Percentiles rank a stretch among this genome's conserved stretches.
phyloP scores from a whole-genome alignment of 2,329 filamentous ascomycete species.

The Beauveria asiatica region DNA sequence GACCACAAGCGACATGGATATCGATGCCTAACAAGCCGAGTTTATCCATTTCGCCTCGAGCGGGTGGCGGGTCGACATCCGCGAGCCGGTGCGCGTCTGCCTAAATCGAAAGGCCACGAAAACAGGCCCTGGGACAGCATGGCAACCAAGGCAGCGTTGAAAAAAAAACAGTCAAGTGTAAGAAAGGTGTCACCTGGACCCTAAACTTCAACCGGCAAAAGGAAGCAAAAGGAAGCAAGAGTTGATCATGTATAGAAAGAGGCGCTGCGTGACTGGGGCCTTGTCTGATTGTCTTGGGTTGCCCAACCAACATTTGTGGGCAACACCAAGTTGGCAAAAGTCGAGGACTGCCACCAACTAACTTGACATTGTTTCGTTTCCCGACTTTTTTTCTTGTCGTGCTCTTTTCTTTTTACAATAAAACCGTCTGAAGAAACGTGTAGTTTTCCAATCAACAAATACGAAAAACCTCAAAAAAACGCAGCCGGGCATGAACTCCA shows the following conservation, averaged over 20 bases:
- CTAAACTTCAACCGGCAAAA: background rate
- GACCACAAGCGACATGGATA: background rate
- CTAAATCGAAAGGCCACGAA: background rate
- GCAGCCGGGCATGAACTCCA: background rate
- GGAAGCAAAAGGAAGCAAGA: background rate
- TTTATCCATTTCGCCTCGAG: background rate
- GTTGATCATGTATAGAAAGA: background rate
- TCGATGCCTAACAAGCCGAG: background rate
- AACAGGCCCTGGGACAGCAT: background rate
- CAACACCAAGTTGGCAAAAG: background rate
- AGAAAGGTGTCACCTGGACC: background rate
- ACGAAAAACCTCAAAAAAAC: background rate
- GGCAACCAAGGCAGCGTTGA: background rate
- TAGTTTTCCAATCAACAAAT: no score
- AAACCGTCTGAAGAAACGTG: no score
- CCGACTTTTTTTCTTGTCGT: no score
- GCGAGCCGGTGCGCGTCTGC: background rate
- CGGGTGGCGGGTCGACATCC: slow-evolving; percentile 1
- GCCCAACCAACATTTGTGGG: slow-evolving; percentile 2
- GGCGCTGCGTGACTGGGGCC: background rate
- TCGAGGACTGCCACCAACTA: background rate
- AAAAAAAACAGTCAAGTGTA: background rate
- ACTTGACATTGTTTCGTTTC: no score
- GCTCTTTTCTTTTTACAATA: no score
- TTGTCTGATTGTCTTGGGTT: background rate